Conservation (phyloP, 179 eudicot species). For the Camellia oleifera region DNA sequence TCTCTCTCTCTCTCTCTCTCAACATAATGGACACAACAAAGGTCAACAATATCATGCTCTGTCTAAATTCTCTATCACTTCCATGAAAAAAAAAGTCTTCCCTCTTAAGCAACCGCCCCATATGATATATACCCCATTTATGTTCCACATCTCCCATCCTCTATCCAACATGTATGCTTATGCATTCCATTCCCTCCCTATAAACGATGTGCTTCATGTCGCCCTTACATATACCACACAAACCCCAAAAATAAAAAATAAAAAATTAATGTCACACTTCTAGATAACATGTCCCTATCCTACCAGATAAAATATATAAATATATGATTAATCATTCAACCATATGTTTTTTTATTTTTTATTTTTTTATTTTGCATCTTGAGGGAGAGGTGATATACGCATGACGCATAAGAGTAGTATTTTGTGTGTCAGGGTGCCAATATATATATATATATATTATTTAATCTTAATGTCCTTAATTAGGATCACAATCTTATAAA, state of each 20-base stretch:
- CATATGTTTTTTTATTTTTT: not conserved
- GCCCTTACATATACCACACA: conserved; percentile 12
- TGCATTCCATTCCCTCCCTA: conserved; percentile 2
- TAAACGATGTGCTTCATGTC: conserved; percentile 16
- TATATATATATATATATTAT: too few relatives aligned
- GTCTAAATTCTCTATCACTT: not conserved
- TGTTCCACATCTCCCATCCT: conserved; percentile 7
- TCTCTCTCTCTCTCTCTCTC: conserved; percentile 19
- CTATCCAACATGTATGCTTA: conserved; percentile 7
- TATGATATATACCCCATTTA: not conserved
- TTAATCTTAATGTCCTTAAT: too few relatives aligned
- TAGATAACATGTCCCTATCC: conserved; percentile 19
- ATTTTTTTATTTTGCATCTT: not conserved
- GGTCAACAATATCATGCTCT: conserved; percentile 34
- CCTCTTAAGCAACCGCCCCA: conserved; percentile 18
- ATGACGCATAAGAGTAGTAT: not conserved
- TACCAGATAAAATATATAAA: not conserved
- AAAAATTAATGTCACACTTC: conserved; percentile 27
- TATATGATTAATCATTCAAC: not conserved
- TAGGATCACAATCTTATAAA: too few relatives aligned
- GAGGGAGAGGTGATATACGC: conserved; percentile 9
- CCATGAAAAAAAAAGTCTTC: conserved; percentile 2
- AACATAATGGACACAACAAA: conserved; percentile 5
- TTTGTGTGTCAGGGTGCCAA: not conserved
- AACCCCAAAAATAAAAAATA: too few relatives aligned